A percentile compares a stretch with the other conserved stretches of the same genome.
phyloP scores from a whole-genome alignment of 208 protist species.

The Acanthamoeba quina region DNA sequence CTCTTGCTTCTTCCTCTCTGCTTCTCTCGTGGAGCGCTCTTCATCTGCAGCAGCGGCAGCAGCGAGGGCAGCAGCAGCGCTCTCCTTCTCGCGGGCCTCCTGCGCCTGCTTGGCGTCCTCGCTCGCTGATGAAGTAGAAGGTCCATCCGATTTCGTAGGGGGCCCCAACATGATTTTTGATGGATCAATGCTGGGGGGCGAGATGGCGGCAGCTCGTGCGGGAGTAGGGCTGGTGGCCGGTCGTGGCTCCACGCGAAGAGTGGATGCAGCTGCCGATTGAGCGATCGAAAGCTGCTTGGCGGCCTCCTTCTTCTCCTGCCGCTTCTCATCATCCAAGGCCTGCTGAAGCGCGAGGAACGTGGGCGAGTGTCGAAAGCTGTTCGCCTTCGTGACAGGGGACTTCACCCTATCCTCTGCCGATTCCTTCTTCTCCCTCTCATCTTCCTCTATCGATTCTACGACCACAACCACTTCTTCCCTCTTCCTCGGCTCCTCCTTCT shows the following conservation, averaged over 20 bases:
- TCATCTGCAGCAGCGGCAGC: not conserved
- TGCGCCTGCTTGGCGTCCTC: not conserved
- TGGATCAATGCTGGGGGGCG: too few relatives aligned
- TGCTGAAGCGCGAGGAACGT: constrained; percentile 20
- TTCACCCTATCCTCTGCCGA: not conserved
- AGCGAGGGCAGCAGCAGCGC: too few relatives aligned
- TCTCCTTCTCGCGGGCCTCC: not conserved
- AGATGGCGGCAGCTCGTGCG: not conserved
- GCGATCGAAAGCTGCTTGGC: not conserved
- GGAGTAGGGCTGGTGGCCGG: too few relatives aligned
- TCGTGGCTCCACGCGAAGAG: not conserved
- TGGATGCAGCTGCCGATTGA: not conserved
- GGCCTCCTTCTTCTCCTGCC: not conserved
- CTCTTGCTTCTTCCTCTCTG: not conserved
- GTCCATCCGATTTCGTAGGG: not conserved
- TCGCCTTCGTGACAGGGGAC: not conserved
- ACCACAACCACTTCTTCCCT: not conserved
- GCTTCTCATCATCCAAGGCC: not conserved
- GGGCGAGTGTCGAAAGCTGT: not conserved
- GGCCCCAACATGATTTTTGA: not conserved
- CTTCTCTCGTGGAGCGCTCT: not conserved
- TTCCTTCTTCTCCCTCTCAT: not conserved
- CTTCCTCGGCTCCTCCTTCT: not conserved
- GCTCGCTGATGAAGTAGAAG: not conserved
- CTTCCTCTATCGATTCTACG: not conserved